Evolutionary conservation across 2,329 filamentous ascomycete species (phyloP), one percentile per base, ranked within the genome.

Genomic region (Aspergillus proliferans): DNA sequence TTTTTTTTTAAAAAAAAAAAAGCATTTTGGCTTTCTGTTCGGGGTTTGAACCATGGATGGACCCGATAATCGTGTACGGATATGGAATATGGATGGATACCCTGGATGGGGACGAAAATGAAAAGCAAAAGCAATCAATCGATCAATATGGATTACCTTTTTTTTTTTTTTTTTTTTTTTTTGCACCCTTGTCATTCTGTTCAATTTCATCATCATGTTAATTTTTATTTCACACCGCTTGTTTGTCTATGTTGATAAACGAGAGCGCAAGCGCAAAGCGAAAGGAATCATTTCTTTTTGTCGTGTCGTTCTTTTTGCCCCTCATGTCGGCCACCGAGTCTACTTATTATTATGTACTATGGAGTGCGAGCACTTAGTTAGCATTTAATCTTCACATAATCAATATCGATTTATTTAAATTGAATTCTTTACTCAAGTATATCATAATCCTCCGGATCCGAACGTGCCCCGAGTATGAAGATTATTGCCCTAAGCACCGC

Each of bases 221-320:
- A 39, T 39, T 39, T 39, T 6, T 19, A 30, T 30, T 30, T 7
- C 34, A 38, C 40, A 42, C 40, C 40, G 40, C 40, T 24, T 42
- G 40, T 42, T 47, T 47, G 22, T 30, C 33, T 39, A 43, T 48
- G n/a, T 53, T 45, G 42, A 44, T 43, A 30, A 26, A 30, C 26
- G 26, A 28, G 9, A 28, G 26, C 26, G 26, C 26, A 28, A 9
- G 26, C 26, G 26, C 26, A 30, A 30, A 30, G 26, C 26, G 26
- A 30, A 30, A 30, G 10, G 26, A 33, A 26, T 19, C 33, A 30
- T 46, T 43, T 43, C 21, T 38, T 49, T 51, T 45, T 43, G 24
- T 43, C 45, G 45, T 22, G 12, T 46, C 38, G 46, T 48, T 28
- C 7, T 36, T 39, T 30, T 12, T 30, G 26, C 26, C 26, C 26